Evolutionary conservation across 148 eudicot genomes (phyloP).

Genomic region (Chenopodium album): DNA sequence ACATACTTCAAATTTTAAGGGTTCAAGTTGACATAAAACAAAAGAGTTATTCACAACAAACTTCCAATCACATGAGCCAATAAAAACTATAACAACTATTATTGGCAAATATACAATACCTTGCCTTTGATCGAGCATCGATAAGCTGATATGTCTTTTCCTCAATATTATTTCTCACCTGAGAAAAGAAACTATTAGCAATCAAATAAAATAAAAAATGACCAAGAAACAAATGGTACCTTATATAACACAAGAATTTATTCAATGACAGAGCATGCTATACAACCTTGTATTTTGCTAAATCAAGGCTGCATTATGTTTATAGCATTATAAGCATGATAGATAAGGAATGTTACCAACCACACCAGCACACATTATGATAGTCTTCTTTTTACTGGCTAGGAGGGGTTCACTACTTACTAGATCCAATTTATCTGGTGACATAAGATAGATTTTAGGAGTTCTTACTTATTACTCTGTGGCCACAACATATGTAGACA

Average conservation of each 20-base stretch:
- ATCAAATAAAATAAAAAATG: background rate
- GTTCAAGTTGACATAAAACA: background rate
- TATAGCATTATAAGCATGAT: background rate
- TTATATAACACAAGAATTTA: background rate
- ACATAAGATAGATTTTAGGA: background rate
- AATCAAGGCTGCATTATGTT: background rate
- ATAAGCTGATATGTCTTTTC: constrained; percentile 63
- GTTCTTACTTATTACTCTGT: background rate
- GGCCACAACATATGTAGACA: background rate
- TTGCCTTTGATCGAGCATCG: constrained; percentile 91
- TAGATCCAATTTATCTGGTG: background rate
- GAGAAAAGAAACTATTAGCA: constrained; percentile 17
- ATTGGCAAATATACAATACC: constrained; percentile 38
- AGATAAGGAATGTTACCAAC: background rate
- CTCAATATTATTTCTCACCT: constrained; percentile 75
- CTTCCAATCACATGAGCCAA: background rate
- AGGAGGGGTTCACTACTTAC: background rate
- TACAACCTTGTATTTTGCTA: background rate
- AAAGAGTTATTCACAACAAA: background rate
- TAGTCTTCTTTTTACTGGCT: background rate
- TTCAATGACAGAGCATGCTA: background rate
- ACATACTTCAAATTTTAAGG: too few species aligned
- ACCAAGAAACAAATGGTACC: background rate
- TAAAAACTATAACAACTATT: background rate
- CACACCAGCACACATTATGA: background rate